Base-by-base conservation (phyloP, 2,329 filamentous ascomycete genomes). In the Clarireedia paspali region DNA sequence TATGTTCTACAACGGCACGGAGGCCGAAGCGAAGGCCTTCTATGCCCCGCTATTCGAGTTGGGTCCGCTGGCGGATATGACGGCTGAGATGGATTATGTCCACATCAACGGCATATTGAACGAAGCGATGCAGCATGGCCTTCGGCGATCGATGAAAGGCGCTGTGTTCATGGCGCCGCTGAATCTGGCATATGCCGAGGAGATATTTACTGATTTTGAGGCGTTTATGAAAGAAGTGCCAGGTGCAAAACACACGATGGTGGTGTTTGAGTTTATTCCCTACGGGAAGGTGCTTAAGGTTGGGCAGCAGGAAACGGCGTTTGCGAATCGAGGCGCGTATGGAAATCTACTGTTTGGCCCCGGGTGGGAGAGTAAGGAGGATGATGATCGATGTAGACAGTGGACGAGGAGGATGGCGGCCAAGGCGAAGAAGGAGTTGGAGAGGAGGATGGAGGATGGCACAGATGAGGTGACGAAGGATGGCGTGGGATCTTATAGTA, bases 1-100 rank as follows among this genome's bases (percentile, higher is more conserved):
- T 10, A n/a, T 61, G 2, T 73, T 72, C 63, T 64, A 71, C 60
- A 72, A 73, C 45, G 71, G 71, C 4, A 47, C 64, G 0, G 64
- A 68, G 39, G 62, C 62, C 2, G 64, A 68, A 36, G 71, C 53
- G 4, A 62, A 58, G 6, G 36, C 48, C 5, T 66, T 67, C 47
- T 72, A 68, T 52, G 51, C 50, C n/a, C 53, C 59, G 1, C 50
- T 73, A 1, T 55, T 71, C 10, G 62, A 62, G 10, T 46, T 70
- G 2, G 63, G 55, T 0, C 67, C 69, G 2, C 34, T 73, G 2
- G 60, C 63, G 1, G 60, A 70, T 51, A 62, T 61, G 3, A 53
- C 51, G 4, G 30, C 49, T 6, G 60, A 63, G 59, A 64, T 71
- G 34, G 68, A 71, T 1, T 73, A 73, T 55, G 55, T 59, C 6